Evolutionary conservation across 345 rosid species (phyloP).

Genomic region (Psidium friedrichsthalianum): DNA sequence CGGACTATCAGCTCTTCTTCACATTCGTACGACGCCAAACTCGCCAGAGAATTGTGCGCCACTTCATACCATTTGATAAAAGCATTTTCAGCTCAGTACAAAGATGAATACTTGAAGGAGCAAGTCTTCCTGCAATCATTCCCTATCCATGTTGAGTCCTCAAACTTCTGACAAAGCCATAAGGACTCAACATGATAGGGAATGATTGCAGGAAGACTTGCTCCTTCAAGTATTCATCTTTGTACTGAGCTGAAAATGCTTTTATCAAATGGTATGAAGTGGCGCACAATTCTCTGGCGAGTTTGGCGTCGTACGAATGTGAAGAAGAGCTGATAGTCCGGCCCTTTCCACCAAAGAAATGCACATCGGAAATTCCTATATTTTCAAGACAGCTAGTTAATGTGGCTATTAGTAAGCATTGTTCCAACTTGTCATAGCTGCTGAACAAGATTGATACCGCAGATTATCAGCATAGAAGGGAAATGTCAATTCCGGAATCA

Average conservation of each 20-base stretch:
- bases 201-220: not conserved
- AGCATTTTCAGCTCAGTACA: not conserved
- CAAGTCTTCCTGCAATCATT: not conserved
- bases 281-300: conserved; percentile 59
- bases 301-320: conserved; percentile 30
- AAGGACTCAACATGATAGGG: not conserved
- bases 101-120: not conserved
- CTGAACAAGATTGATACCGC: not conserved
- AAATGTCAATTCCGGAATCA: not conserved
- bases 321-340: conserved; percentile 43
- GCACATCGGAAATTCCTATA: conserved; percentile 59
- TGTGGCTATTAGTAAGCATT: not conserved
- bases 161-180: no score
- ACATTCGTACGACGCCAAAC: conserved; percentile 30
- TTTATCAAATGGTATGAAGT: conserved; percentile 21
- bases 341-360: conserved; percentile 81
- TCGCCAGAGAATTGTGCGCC: conserved; percentile 59
- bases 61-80: conserved; percentile 21
- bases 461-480: not conserved
- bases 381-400: not conserved
- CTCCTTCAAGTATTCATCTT: not conserved
- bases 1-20: conserved; percentile 43
- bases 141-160: not conserved
- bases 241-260: not conserved
- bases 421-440: not conserved